These are phyloP conservation scores for Hemisphaericaspora subhashii DNA, from an alignment of 1,139 yeast genomes.

Conservation along the genomic window DNA sequence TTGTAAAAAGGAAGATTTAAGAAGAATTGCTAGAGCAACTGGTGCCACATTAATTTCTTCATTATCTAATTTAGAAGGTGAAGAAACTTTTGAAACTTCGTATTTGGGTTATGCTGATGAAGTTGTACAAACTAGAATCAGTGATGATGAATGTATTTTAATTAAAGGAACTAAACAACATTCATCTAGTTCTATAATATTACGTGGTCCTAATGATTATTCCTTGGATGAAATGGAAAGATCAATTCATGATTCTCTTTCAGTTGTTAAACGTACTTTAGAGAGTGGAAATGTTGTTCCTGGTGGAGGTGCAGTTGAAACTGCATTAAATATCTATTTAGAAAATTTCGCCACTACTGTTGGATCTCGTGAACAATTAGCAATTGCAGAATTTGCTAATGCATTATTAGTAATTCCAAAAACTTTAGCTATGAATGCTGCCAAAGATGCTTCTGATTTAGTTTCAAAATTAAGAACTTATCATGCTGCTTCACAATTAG, in stretches of 20 bases:
- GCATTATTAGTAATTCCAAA: conserved; percentile 91
- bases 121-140: conserved; percentile 85
- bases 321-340: conserved; percentile 90
- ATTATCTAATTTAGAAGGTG: conserved; percentile 95
- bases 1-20: conserved; percentile 93
- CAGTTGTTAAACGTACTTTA: conserved; percentile 93
- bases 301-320: conserved; percentile 99
- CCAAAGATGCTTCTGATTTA: conserved; percentile 92
- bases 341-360: conserved; percentile 98
- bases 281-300: conserved; percentile 96
- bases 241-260: conserved; percentile 89
- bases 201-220: conserved; percentile 96
- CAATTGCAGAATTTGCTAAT: conserved; percentile 95
- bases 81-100: conserved; percentile 88
- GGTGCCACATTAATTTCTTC: conserved; percentile 91
- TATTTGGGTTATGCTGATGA: conserved; percentile 90
- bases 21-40: conserved; percentile 96
- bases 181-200: conserved; percentile 85
- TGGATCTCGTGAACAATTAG: conserved; percentile 96
- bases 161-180: conserved; percentile 93
- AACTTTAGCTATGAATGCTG: conserved; percentile 96
- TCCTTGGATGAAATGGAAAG: conserved; percentile 98
- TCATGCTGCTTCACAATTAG: conserved; percentile 93
- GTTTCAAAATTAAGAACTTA: conserved; percentile 94
- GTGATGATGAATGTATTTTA: conserved; percentile 96